phyloP scores from a whole-genome alignment of 73 alveolate genomes.

The Diophrys sp. region DNA sequence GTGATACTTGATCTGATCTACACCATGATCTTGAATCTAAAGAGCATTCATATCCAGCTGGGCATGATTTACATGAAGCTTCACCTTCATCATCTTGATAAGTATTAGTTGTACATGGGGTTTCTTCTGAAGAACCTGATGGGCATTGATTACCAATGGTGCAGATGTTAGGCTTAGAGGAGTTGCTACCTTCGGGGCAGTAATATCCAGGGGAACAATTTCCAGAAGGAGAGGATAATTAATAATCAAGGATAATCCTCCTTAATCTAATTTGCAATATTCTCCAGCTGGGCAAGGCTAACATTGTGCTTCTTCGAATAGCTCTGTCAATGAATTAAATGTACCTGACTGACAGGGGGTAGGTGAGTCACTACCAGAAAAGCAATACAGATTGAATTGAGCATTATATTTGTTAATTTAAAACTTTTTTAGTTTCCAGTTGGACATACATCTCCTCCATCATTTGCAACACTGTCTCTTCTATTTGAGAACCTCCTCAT shows the following conservation, averaged over 20 bases:
- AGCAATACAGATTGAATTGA: too few relatives aligned
- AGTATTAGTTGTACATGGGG: conserved; percentile 39
- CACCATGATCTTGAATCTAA: neutral
- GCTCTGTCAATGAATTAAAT: too few relatives aligned
- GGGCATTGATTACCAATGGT: conserved; percentile 47
- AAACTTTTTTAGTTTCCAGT: conserved; percentile 45
- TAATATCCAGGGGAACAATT: conserved; percentile 42
- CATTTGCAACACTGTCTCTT: conserved; percentile 35
- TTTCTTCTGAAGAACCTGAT: conserved; percentile 23
- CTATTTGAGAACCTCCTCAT: too few relatives aligned
- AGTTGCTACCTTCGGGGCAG: conserved; percentile 10
- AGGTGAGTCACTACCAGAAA: conserved; percentile 27
- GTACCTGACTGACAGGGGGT: conserved; percentile 46
- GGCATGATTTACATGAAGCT: conserved; percentile 12
- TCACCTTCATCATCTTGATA: neutral
- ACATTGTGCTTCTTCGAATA: neutral
- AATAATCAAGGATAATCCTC: too few relatives aligned
- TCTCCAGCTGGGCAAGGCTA: conserved; percentile 3
- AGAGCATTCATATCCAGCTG: conserved; percentile 29
- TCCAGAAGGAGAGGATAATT: conserved; percentile 34
- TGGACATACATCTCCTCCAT: conserved; percentile 1
- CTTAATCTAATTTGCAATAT: conserved; percentile 23
- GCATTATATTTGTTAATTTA: too few relatives aligned
- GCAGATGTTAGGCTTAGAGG: conserved; percentile 7
- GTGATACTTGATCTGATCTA: neutral